These are phyloP conservation scores for Aspergillus costaricaensis DNA, from an alignment of 2,329 filamentous ascomycete species.

Conservation along the genomic window DNA sequence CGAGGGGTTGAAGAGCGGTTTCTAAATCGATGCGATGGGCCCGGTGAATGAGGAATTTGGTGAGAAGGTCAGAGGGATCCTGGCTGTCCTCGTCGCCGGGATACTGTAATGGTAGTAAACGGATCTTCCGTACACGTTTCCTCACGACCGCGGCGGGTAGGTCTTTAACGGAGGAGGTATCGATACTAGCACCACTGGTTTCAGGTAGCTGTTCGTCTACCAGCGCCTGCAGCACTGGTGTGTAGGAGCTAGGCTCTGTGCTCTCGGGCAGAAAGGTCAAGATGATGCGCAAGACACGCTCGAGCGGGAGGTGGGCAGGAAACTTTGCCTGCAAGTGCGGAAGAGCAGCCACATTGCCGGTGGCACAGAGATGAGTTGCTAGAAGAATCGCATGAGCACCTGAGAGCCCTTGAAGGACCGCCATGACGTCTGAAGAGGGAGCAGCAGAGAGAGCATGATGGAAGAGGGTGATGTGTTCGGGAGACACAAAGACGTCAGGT, in stretches of 20 bases:
- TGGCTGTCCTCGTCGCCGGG: conserved; percentile 47
- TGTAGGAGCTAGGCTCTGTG: conserved; percentile 53
- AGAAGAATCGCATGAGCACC: conserved; percentile 60
- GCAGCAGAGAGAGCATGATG: conserved; percentile 7
- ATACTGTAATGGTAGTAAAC: conserved; percentile 52
- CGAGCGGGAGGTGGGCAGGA: conserved; percentile 51
- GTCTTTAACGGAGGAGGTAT: conserved; percentile 50
- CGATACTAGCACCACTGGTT: conserved; percentile 39
- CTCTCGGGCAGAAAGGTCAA: conserved; percentile 64
- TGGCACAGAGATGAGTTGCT: conserved; percentile 58
- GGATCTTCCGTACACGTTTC: conserved; percentile 55
- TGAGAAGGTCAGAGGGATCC: conserved; percentile 51
- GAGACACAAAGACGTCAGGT: conserved; percentile 20
- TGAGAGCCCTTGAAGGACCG: conserved; percentile 46
- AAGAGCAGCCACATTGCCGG: conserved; percentile 55
- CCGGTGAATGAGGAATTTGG: conserved; percentile 61
- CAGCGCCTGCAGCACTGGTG: conserved; percentile 51
- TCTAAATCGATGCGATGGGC: conserved; percentile 61
- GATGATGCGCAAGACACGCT: conserved; percentile 60
- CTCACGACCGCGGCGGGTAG: conserved; percentile 53
- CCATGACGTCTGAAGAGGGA: conserved; percentile 36
- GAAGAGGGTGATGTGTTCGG: conserved; percentile 31
- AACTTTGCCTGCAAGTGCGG: conserved; percentile 54
- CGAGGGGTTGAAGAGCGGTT: conserved; percentile 58
- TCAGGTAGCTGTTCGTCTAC: conserved; percentile 35